Base-by-base conservation (phyloP, 768 basidiomycete species). In the Albatrellus ellisii region DNA sequence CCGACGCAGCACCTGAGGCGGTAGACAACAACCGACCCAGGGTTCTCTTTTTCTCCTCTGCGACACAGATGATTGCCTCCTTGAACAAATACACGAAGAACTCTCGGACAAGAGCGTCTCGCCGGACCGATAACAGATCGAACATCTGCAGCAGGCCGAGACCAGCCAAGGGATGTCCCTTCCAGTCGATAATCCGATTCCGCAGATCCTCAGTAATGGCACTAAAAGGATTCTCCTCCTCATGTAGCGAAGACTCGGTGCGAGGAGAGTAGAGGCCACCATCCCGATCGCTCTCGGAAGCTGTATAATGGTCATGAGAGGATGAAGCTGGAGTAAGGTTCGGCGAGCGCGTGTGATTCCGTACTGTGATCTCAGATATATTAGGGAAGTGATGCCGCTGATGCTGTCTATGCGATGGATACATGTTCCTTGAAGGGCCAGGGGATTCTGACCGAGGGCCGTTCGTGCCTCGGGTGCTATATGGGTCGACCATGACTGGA, bases 41-140 rank as follows among this genome's bases (percentile, higher is more conserved):
- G 0, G 80, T 77, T 20, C 83, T 77, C 54, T 89, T 92, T 67
- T 80, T 88, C 62, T 99, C 94, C 59, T 98, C 74, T 6, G 50
- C 57, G n/a, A 98, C 90, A 59, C 95, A 99, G 46, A 99, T 90
- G 50, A 99, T 86, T 8, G 95, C 95, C 59, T 97, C 90, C 55
- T 82, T 83, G 75, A 97, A 99, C 21, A 99, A 73, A 63, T 98
- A 97, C 46, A 95, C 89, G 56, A 80, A 86, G 61, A 97, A 97
- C 59, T 95, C 92, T 42, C 91, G 77, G 15, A 92, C 81, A 46
- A 89, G 81, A 8, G 79, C 65, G 50, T 94, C 94, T 37, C 92
- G 78, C 39, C 90, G 76, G 32, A 97, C 90, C 37, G 77, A 79
- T 21, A 98, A 64, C 35, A 91, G 68, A 61, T 95, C 94, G 59